phyloP scores from a whole-genome alignment of 2,329 filamentous ascomycete species.

The Aspergillus piperis region DNA sequence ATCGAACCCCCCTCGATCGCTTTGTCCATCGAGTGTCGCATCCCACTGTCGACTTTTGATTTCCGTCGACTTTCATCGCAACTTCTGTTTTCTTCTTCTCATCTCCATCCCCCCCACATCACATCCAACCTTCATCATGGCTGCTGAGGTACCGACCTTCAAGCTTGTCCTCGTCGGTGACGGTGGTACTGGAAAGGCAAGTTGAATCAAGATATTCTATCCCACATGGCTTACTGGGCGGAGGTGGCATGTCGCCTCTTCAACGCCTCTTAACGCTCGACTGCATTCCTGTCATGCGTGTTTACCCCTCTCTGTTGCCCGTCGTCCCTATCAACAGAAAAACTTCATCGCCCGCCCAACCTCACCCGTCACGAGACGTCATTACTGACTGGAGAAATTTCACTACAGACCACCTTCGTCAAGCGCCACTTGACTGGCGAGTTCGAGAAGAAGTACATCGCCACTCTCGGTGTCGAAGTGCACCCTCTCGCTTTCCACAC shows the following conservation, averaged over 20 bases:
- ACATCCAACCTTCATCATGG: constrained; percentile 56
- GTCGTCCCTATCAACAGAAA: constrained; percentile 27
- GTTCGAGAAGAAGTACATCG: constrained; percentile 99
- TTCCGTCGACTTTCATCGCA: constrained; percentile 10
- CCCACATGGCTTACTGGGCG: background rate
- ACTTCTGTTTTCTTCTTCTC: constrained; percentile 13
- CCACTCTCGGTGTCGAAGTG: constrained; percentile 98
- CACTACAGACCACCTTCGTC: constrained; percentile 90
- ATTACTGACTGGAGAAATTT: constrained; percentile 13
- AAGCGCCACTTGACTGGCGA: constrained; percentile 99
- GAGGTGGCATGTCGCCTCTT: background rate
- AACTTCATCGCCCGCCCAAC: constrained; percentile 26
- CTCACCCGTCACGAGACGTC: constrained; percentile 4
- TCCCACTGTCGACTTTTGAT: constrained; percentile 25
- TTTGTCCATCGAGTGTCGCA: constrained; percentile 24
- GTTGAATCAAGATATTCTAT: constrained; percentile 32
- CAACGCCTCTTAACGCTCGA: background rate
- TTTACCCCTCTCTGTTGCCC: constrained; percentile 21
- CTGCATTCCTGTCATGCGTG: constrained; percentile 8
- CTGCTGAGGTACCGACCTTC: constrained; percentile 76
- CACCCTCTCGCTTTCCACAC: constrained; percentile 98
- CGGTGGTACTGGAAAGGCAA: constrained; percentile 98
- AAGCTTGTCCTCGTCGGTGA: constrained; percentile 99
- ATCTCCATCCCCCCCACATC: constrained; percentile 9
- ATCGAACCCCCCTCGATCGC: constrained; percentile 19